Conservation (phyloP, 345 rosid genomes). For the Acer yangbiense region DNA sequence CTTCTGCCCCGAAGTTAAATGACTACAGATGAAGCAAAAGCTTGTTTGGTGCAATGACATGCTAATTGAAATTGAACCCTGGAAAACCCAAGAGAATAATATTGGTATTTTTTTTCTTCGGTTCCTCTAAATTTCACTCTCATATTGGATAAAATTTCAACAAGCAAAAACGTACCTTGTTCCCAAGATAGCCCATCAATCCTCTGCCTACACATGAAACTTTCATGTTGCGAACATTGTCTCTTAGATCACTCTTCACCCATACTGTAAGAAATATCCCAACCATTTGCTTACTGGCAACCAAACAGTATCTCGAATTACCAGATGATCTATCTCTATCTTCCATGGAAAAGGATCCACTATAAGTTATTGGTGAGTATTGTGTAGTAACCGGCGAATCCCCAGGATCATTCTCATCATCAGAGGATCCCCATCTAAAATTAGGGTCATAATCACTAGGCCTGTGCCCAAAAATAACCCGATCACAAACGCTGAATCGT, state of each 20-base stretch:
- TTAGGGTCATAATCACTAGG: constrained; percentile 68
- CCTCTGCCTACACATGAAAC: constrained; percentile 99
- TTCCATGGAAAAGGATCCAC: constrained; percentile 53
- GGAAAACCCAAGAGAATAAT: constrained; percentile 34
- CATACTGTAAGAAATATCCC: constrained; percentile 92
- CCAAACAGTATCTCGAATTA: constrained; percentile 76
- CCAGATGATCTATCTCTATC: constrained; percentile 52
- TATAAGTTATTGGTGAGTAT: constrained; percentile 49
- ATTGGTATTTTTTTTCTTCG: constrained; percentile 8
- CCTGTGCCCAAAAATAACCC: constrained; percentile 60
- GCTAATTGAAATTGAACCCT: constrained; percentile 99
- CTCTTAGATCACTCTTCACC: constrained; percentile 86
- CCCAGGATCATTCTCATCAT: constrained; percentile 70
- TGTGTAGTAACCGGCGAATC: constrained; percentile 54
- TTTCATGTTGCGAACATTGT: constrained; percentile 72
- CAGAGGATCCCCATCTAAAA: constrained; percentile 72
- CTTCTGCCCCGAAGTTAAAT: constrained; percentile 96
- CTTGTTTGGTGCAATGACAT: constrained; percentile 92
- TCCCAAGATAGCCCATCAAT: constrained; percentile 98
- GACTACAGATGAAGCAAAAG: constrained; percentile 97
- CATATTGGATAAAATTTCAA: constrained; percentile 13
- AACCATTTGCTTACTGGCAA: constrained; percentile 97
- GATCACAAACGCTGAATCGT: constrained; percentile 83
- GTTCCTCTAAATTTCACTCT: constrained; percentile 17
- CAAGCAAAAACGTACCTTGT: constrained; percentile 63